phyloP scores from a whole-genome alignment of 495 filamentous ascomycete species.

The Talaromyces ruber region DNA sequence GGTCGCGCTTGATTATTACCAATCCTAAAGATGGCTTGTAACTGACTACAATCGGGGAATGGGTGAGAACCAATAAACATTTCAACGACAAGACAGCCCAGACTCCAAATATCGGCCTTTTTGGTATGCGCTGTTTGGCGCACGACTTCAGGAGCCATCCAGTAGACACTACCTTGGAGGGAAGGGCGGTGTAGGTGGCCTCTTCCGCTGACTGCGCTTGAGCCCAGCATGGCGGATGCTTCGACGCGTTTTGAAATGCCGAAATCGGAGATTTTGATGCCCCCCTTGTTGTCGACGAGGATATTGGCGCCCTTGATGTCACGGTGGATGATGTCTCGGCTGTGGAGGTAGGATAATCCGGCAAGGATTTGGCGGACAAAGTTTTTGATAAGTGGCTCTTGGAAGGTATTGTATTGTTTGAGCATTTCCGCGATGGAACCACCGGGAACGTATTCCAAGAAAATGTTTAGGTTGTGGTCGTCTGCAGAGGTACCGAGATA shows the following conservation, averaged over 20 bases:
- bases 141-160: constrained; percentile 99
- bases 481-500: constrained; percentile 92
- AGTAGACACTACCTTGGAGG: constrained; percentile 94
- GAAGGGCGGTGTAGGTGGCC: constrained; percentile 79
- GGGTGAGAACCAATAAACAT: constrained; percentile 98
- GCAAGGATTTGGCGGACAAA: constrained; percentile 95
- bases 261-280: constrained; percentile 99
- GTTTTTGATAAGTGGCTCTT: constrained; percentile 88
- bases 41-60: constrained; percentile 92
- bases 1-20: constrained; percentile 79
- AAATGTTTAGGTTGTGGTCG: constrained; percentile 93
- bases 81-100: constrained; percentile 94
- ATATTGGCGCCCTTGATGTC: constrained; percentile 99
- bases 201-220: constrained; percentile 39
- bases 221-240: constrained; percentile 55
- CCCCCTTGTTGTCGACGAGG: constrained; percentile 97
- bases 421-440: constrained; percentile 97
- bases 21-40: constrained; percentile 99
- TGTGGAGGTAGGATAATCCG: constrained; percentile 92
- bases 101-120: constrained; percentile 99
- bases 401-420: constrained; percentile 91
- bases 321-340: constrained; percentile 92
- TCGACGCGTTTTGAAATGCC: constrained; percentile 98
- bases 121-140: constrained; percentile 95
- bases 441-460: constrained; percentile 97